phyloP scores from a whole-genome alignment of 1,139 yeast species.

The Hansenula anomala region DNA sequence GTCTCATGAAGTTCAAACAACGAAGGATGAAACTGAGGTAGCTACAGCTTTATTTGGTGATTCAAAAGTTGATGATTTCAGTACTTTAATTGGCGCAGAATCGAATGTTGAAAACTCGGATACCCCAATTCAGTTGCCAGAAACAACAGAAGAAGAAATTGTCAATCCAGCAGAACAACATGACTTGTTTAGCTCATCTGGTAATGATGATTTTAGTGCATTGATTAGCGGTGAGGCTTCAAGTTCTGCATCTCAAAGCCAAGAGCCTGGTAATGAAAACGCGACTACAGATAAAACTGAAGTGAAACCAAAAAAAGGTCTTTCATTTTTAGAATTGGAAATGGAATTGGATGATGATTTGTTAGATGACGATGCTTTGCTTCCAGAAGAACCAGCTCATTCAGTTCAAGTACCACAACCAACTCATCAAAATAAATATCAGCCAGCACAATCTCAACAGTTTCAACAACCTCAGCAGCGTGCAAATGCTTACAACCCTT shows the following conservation, averaged over 20 bases:
- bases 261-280: neutral
- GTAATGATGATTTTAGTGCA: slow-evolving; percentile 1
- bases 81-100: neutral
- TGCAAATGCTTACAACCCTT: slow-evolving; percentile 5
- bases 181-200: neutral
- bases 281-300: neutral
- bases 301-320: slow-evolving; percentile 7
- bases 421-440: too few relatives aligned
- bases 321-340: slow-evolving; percentile 17
- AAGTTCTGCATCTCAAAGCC: neutral
- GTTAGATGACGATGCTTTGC: slow-evolving; percentile 9
- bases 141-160: too few relatives aligned
- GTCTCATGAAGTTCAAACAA: too few relatives aligned
- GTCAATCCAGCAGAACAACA: too few relatives aligned
- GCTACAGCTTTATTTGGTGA: neutral
- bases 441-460: slow-evolving; percentile 3
- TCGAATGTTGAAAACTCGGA: neutral
- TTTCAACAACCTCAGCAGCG: slow-evolving; percentile 1
- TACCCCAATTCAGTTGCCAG: too few relatives aligned
- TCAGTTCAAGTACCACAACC: too few relatives aligned
- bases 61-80: neutral
- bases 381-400: slow-evolving; percentile 17
- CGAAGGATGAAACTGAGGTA: neutral
- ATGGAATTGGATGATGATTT: slow-evolving; percentile 12
- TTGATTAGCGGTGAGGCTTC: neutral